phyloP scores from a whole-genome alignment of 192 early-diverging fungal species.

The Gryganskiella cystojenkinii region DNA sequence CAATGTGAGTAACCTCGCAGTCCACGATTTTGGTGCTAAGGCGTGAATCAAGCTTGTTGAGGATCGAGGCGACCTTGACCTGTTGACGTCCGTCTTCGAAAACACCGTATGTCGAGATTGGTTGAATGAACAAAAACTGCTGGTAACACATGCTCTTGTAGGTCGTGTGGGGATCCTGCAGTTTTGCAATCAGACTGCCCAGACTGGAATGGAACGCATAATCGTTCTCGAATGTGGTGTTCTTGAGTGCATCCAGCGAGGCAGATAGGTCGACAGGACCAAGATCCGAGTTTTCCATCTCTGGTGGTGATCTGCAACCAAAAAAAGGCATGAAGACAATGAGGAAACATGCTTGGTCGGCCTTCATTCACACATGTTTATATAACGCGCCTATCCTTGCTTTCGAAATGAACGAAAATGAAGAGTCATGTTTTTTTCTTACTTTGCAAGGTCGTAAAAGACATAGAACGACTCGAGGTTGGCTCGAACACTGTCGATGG shows the following conservation, averaged over 20 bases:
- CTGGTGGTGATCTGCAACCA: slow-evolving; percentile 25
- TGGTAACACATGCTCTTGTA: slow-evolving; percentile 52
- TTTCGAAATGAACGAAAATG: too few species aligned
- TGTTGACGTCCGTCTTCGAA: slow-evolving; percentile 36
- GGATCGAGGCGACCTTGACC: slow-evolving; percentile 33
- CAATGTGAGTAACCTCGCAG: slow-evolving; percentile 52
- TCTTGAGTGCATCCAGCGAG: slow-evolving; percentile 5
- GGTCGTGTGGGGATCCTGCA: slow-evolving; percentile 44
- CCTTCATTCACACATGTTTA: too few species aligned
- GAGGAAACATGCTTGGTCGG: too few species aligned
- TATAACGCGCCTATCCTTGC: too few species aligned
- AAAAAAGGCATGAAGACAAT: not conserved
- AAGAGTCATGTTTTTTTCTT: not conserved
- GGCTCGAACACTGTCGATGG: slow-evolving; percentile 21
- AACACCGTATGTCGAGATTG: slow-evolving; percentile 41
- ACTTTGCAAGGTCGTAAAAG: slow-evolving; percentile 49
- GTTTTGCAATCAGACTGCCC: slow-evolving; percentile 3
- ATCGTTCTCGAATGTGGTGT: slow-evolving; percentile 29
- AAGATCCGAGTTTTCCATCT: slow-evolving; percentile 45
- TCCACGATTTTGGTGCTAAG: slow-evolving; percentile 21
- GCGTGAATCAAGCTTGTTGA: slow-evolving; percentile 26
- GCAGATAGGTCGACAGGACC: slow-evolving; percentile 28
- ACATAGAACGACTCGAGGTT: slow-evolving; percentile 51
- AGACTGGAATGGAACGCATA: slow-evolving; percentile 34
- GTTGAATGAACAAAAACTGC: slow-evolving; percentile 47